Base-by-base conservation (phyloP, 495 filamentous ascomycete genomes). In the Neurospora sublineolata region DNA sequence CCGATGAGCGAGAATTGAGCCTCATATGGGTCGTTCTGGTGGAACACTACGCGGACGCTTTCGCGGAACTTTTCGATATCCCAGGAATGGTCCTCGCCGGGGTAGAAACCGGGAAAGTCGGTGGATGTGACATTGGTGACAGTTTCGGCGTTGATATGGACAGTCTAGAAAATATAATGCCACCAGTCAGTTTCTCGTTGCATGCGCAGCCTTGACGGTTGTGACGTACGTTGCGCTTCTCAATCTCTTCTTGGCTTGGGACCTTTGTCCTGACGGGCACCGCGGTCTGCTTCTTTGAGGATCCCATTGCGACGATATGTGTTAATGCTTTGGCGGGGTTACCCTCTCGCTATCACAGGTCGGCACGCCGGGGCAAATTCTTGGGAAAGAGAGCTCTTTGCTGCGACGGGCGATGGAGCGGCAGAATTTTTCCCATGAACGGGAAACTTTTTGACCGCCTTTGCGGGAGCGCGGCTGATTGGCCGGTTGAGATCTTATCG, bases 21-120 rank as follows among this genome's bases (percentile, higher is more conserved):
- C 76, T 96, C 90, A 79, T 87, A 85, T 46, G 86, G 86, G 38
- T 89, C 85, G 80, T 93, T 93, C 69, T 91, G 84, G 86, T 97
- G 91, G 82, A 96, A 95, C 77, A 93, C 84, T 79, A 99, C 85
- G 23, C 82, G 78, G 80, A 97, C 89, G 70, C 80, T 84, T 37
- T 88, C 77, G 58, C 84, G 83, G 82, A 98, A 97, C 44, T 87
- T 84, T 3, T 92, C 84, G n/a, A 93, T 82, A 74, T 90, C 86
- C 94, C 94, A 99, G 44, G 86, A 83, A 79, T 97, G 89, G 81
- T 96, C 91, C 82, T 99, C 95, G 74, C 92, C 92, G 3, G 93
- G 92, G 82, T 89, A 97, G 81, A 97, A 92, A 58, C 90, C 89
- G 3, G 96, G 96, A 81, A 93, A 97, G 78, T 97, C 94, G 73